These are phyloP conservation scores for Rosa rugosa DNA, from an alignment of 306 rosid genomes.

Conservation along the genomic window DNA sequence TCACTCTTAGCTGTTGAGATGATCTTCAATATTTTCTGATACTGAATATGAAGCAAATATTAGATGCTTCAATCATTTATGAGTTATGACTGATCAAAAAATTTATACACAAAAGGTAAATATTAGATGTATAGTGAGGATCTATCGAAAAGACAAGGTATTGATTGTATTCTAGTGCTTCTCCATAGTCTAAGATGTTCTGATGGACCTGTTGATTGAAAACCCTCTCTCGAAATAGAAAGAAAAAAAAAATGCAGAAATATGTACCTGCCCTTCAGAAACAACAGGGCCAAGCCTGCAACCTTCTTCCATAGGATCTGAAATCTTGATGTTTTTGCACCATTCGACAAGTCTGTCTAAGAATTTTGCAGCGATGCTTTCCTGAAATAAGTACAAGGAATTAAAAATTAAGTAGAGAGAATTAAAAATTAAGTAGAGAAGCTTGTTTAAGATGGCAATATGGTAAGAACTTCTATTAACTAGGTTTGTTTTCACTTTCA, in stretches of 20 bases:
- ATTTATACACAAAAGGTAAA: neutral
- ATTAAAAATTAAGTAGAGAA: neutral
- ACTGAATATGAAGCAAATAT: constrained; percentile 52
- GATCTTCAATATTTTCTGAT: constrained; percentile 78
- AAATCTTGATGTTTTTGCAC: constrained; percentile 78
- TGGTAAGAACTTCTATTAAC: neutral
- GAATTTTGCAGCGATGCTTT: constrained; percentile 75
- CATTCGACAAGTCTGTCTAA: constrained; percentile 76
- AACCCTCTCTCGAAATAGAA: neutral
- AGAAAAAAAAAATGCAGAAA: constrained; percentile 7
- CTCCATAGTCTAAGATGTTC: neutral
- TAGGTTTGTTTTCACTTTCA: neutral
- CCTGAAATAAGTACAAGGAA: constrained; percentile 51
- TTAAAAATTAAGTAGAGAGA: neutral
- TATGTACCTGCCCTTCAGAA: constrained; percentile 75
- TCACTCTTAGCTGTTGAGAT: constrained; percentile 81
- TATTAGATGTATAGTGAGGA: neutral
- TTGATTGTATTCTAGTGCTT: neutral
- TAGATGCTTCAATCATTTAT: constrained; percentile 32
- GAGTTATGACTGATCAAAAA: neutral
- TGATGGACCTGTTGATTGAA: neutral
- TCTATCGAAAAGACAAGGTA: neutral
- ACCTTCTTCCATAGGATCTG: constrained; percentile 98
- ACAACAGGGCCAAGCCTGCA: constrained; percentile 99
- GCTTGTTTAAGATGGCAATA: constrained; percentile 5